These are phyloP conservation scores for Monascus ruber DNA, from an alignment of 2,329 filamentous ascomycete genomes.

Conservation along the genomic window DNA sequence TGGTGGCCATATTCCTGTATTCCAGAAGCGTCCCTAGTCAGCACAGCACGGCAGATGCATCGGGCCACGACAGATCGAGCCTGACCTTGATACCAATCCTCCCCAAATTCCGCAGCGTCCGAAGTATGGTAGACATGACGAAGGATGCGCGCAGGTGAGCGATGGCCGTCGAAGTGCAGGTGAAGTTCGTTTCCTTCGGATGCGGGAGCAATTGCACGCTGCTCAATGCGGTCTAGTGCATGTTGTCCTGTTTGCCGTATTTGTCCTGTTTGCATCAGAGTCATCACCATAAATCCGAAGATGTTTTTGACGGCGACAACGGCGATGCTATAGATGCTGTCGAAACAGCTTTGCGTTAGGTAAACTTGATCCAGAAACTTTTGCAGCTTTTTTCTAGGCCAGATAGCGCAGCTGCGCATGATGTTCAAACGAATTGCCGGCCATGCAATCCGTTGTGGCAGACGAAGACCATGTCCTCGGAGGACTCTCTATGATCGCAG, in stretches of 20 bases:
- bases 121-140: slow-evolving; percentile 80
- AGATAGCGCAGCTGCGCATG: slow-evolving; percentile 1
- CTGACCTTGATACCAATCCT: slow-evolving; percentile 75
- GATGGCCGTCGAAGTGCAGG: slow-evolving; percentile 8
- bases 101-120: slow-evolving; percentile 79
- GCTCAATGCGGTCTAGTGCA: slow-evolving; percentile 15
- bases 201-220: slow-evolving; percentile 10
- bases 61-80: neutral
- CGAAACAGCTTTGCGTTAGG: neutral
- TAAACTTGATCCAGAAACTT: neutral
- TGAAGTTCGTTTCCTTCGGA: slow-evolving; percentile 4
- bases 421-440: slow-evolving; percentile 33
- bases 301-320: no score
- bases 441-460: slow-evolving; percentile 24
- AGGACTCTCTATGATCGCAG: slow-evolving; percentile 23
- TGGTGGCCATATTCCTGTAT: slow-evolving; percentile 78
- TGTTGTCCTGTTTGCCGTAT: slow-evolving; percentile 21
- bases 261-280: slow-evolving; percentile 12
- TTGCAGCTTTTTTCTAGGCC: neutral
- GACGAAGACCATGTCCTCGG: slow-evolving; percentile 18
- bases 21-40: no score
- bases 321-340: no score
- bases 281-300: no score
- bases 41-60: no score
- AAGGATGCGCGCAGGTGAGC: slow-evolving; percentile 11